These are phyloP conservation scores for Hylodesmum podocarpum DNA, from an alignment of 306 rosid species.

Conservation along the genomic window DNA sequence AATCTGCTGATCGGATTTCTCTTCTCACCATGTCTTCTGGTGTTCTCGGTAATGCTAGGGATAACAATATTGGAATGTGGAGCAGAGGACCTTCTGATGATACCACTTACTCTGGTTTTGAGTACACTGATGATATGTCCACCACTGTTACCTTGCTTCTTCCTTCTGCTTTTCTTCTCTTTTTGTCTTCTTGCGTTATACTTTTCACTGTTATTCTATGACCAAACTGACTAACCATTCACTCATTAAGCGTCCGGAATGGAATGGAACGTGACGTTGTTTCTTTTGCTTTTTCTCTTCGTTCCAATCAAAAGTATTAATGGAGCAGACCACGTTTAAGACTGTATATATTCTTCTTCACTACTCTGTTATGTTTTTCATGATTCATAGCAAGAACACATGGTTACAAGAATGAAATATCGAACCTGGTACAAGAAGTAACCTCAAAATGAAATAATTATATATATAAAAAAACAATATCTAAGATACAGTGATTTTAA, in stretches of 20 bases:
- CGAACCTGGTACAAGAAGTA: too few relatives aligned
- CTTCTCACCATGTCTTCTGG: constrained; percentile 75
- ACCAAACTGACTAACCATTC: constrained; percentile 18
- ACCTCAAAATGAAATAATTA: too few relatives aligned
- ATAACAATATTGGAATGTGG: constrained; percentile 52
- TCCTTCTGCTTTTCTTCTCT: not conserved
- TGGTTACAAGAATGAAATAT: too few relatives aligned
- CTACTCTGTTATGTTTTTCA: too few relatives aligned
- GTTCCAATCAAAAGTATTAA: constrained; percentile 28
- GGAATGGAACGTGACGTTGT: constrained; percentile 11
- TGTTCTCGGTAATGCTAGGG: constrained; percentile 74
- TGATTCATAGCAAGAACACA: too few relatives aligned
- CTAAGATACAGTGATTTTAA: too few relatives aligned
- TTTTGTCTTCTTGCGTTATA: not conserved
- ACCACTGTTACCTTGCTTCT: not conserved
- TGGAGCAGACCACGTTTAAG: constrained; percentile 21
- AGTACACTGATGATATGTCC: constrained; percentile 43
- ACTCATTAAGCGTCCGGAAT: constrained; percentile 14
- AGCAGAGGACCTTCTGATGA: constrained; percentile 35
- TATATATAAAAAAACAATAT: too few relatives aligned
- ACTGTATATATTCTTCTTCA: constrained; percentile 23
- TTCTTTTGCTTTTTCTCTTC: constrained; percentile 1
- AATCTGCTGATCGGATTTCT: constrained; percentile 68
- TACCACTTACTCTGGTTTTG: not conserved
- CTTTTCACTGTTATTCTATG: constrained; percentile 21